phyloP scores from a whole-genome alignment of 1,284 basidiomycete genomes.

The Tilletia indica region DNA sequence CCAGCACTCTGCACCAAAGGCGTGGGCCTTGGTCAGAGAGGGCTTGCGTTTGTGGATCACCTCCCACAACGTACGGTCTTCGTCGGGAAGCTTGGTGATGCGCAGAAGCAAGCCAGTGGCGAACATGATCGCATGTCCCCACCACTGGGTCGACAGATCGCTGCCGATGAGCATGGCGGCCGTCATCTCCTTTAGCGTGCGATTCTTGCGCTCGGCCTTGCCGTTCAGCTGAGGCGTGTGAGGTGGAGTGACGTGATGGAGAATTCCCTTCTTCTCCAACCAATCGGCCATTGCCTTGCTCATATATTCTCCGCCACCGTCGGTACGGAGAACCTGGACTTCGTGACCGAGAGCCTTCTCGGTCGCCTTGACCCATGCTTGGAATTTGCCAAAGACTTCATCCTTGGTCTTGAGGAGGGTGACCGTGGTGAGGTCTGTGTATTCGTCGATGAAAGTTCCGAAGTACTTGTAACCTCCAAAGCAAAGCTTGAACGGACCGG shows the following conservation, averaged over 20 bases:
- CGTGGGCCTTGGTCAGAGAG: background rate
- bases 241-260: slow-evolving; percentile 16
- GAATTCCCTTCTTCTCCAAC: slow-evolving; percentile 1
- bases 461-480: background rate
- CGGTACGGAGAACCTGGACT: slow-evolving; percentile 4
- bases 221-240: slow-evolving; percentile 20
- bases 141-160: too few species aligned
- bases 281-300: background rate
- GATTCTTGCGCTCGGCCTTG: slow-evolving; percentile 15
- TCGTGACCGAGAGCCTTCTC: background rate
- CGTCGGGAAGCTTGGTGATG: too few species aligned
- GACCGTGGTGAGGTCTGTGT: background rate
- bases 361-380: background rate
- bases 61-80: too few species aligned
- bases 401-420: background rate
- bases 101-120: too few species aligned
- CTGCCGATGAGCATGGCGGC: too few species aligned
- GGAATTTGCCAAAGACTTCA: background rate
- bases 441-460: background rate
- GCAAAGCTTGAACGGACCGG: background rate
- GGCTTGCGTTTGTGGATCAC: slow-evolving; percentile 4
- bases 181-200: slow-evolving; percentile 1
- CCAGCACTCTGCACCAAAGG: background rate
- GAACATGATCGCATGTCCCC: too few species aligned
- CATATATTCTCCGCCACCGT: slow-evolving; percentile 1